Percentiles rank a stretch among this genome's conserved stretches.
Conservation (phyloP, 805 yeast genomes). For the Brettanomyces nanus region DNA sequence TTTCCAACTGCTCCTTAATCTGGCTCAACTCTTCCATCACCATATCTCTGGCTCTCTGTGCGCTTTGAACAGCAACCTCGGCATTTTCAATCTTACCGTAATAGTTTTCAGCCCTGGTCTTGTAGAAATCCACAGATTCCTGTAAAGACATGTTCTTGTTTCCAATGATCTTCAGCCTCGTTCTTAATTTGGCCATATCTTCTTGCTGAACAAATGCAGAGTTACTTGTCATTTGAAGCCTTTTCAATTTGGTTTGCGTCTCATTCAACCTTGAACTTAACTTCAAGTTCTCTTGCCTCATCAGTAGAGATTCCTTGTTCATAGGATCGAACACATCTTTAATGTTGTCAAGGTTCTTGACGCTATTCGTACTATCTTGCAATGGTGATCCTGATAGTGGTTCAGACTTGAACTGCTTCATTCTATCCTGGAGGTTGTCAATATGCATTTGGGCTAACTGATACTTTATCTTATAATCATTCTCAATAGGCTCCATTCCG, state of each 20-base stretch:
- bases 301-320: conserved; percentile 19
- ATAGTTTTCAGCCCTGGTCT: conserved; percentile 66
- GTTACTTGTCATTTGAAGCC: conserved; percentile 21
- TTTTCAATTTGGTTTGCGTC: conserved; percentile 25
- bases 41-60: conserved; percentile 52
- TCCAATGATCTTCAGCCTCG: conserved; percentile 48
- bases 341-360: conserved; percentile 9
- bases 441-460: conserved; percentile 39
- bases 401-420: conserved; percentile 18
- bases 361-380: conserved; percentile 14
- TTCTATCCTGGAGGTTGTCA: conserved; percentile 30
- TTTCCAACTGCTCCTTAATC: conserved; percentile 35
- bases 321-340: not conserved
- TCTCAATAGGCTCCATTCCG: conserved; percentile 18
- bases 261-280: conserved; percentile 28
- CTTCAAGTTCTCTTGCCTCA: conserved; percentile 27
- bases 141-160: conserved; percentile 49
- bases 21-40: conserved; percentile 48
- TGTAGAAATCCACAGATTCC: conserved; percentile 52
- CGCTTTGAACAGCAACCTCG: conserved; percentile 60
- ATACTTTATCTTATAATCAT: conserved; percentile 35
- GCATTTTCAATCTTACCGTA: conserved; percentile 67
- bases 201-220: conserved; percentile 27
- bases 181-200: conserved; percentile 36
- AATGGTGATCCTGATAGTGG: conserved; percentile 21